These are phyloP conservation scores for Leccinum obscurum DNA, from an alignment of 768 basidiomycete species.

Conservation along the genomic window DNA sequence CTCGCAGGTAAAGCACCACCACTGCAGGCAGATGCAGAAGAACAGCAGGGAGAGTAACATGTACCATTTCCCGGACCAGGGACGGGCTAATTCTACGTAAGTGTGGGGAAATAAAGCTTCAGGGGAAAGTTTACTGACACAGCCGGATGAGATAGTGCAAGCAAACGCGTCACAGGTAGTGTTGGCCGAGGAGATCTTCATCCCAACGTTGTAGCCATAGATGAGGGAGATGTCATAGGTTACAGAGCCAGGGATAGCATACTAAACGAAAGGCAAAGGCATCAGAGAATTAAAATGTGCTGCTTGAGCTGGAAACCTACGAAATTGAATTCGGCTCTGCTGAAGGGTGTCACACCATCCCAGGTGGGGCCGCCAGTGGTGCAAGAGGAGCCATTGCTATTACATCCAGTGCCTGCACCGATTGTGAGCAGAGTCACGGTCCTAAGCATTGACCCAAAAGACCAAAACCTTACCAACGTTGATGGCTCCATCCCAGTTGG, in stretches of 20 bases:
- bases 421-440: slow-evolving; percentile 11
- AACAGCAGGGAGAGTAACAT: slow-evolving; percentile 33
- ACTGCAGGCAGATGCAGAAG: slow-evolving; percentile 27
- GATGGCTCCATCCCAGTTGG: slow-evolving; percentile 33
- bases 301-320: slow-evolving; percentile 12
- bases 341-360: slow-evolving; percentile 32
- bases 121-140: slow-evolving; percentile 21
- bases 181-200: slow-evolving; percentile 34
- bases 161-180: slow-evolving; percentile 27
- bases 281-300: not conserved
- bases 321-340: slow-evolving; percentile 35
- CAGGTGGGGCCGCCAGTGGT: slow-evolving; percentile 33
- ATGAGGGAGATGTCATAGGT: slow-evolving; percentile 37
- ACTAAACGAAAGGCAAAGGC: slow-evolving; percentile 7
- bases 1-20: slow-evolving; percentile 29
- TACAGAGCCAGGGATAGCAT: slow-evolving; percentile 26
- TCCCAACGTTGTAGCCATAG: slow-evolving; percentile 36
- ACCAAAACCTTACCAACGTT: slow-evolving; percentile 26
- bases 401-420: slow-evolving; percentile 29
- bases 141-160: slow-evolving; percentile 33
- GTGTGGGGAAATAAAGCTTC: not conserved
- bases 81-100: slow-evolving; percentile 27
- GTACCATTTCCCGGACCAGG: slow-evolving; percentile 23
- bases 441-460: not conserved
- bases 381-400: slow-evolving; percentile 21